phyloP scores from a whole-genome alignment of 306 rosid genomes.

The Corylus avellana region DNA sequence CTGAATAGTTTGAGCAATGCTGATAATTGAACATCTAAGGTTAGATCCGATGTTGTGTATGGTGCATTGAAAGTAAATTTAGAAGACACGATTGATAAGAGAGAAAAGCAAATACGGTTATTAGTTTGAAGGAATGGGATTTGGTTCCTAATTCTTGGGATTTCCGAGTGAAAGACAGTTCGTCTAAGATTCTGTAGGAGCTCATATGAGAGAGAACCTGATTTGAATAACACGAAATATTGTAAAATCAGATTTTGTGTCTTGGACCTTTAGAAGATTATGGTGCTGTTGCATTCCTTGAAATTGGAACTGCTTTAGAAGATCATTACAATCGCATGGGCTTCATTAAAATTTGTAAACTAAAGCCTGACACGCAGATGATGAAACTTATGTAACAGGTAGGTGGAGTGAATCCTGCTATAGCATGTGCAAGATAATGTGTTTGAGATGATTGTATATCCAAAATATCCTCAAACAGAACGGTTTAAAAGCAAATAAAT shows the following conservation, averaged over 20 bases:
- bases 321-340: neutral
- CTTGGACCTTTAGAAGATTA: neutral
- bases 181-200: neutral
- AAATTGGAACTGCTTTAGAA: neutral
- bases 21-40: neutral
- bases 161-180: neutral
- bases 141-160: neutral
- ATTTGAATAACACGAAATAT: neutral
- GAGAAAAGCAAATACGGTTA: neutral
- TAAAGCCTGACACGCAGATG: neutral
- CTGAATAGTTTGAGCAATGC: neutral
- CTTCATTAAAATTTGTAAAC: neutral
- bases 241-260: neutral
- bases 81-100: neutral
- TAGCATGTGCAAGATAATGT: too few relatives aligned
- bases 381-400: too few relatives aligned
- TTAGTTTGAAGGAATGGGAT: neutral
- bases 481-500: neutral
- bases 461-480: too few relatives aligned
- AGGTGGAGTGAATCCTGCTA: too few relatives aligned
- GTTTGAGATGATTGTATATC: too few relatives aligned
- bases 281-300: neutral
- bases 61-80: neutral
- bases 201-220: neutral
- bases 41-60: neutral